Conservation (phyloP, 768 basidiomycete genomes). For the Sarcodon sp. region DNA sequence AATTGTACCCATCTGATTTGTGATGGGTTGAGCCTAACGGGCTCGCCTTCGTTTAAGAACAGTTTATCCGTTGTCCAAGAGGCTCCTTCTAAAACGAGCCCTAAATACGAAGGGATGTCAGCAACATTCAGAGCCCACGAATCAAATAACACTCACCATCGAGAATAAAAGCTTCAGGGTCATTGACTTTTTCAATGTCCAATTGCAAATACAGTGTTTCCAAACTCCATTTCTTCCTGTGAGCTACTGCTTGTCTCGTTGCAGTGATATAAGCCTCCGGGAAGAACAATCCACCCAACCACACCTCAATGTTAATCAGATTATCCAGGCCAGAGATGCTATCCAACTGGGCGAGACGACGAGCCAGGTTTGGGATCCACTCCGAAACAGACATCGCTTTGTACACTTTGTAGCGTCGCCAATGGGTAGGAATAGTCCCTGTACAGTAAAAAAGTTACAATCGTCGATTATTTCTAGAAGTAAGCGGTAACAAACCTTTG, state of each 20-base stretch:
- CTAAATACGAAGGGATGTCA: constrained; percentile 22
- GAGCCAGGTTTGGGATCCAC: constrained; percentile 76
- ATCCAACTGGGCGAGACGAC: constrained; percentile 76
- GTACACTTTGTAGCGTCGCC: constrained; percentile 83
- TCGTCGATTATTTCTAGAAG: constrained; percentile 3
- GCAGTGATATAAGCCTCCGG: constrained; percentile 96
- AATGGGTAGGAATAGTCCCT: constrained; percentile 85
- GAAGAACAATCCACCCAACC: constrained; percentile 93
- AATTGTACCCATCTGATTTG: constrained; percentile 80
- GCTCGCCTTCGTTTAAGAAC: constrained; percentile 73
- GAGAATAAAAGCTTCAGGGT: constrained; percentile 70
- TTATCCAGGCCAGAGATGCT: constrained; percentile 51
- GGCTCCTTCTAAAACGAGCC: constrained; percentile 81
- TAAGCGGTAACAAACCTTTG: constrained; percentile 47
- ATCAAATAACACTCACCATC: constrained; percentile 50
- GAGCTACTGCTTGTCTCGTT: constrained; percentile 90
- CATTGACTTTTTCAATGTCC: constrained; percentile 71
- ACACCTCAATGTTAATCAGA: constrained; percentile 63
- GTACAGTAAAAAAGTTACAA: not conserved
- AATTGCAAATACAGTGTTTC: constrained; percentile 76
- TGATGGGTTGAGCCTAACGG: constrained; percentile 67
- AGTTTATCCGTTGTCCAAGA: constrained; percentile 59
- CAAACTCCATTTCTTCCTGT: constrained; percentile 83
- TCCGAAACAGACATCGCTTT: constrained; percentile 70
- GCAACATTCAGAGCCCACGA: constrained; percentile 5